Evolutionary conservation across 2,329 filamentous ascomycete species (phyloP), one percentile per base, ranked within the genome.

Genomic region (Aspergillus puulaauensis): DNA sequence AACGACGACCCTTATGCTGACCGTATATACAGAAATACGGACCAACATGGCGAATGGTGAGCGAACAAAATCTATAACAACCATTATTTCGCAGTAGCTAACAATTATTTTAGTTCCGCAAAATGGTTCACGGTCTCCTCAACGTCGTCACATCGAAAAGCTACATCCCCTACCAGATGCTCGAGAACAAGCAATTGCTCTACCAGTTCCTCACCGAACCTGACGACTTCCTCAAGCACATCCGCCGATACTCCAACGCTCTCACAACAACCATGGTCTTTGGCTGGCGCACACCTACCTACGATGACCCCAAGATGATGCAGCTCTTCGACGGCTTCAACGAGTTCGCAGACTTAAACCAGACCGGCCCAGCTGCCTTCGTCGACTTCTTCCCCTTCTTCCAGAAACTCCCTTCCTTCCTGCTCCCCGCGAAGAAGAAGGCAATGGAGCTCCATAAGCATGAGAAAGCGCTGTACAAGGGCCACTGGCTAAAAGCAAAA

Each of bases 121-220:
- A 73, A 48, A 69, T 72, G 62, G 63, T 77, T 3, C 81, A 83
- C 63, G 71, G 68, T 2, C 71, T 81, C 2, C 76, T 84, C 27
- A 82, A 83, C 60, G 67, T 80, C 52, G 77, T 71, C 0, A 73
- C 76, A 1, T 75, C 80, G 3, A 75, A 73, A 53, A 69, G 71
- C 8, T 86, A 86, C 57, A 75, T 84, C 2, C 76, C 80, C 2
- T 85, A 84, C 61, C 82, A 85, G 61, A 76, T 80, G 48, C 73
- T 85, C 3, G 83, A 86, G 65, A 82, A 80, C 67, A 82, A 80
- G 63, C 77, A 80, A 50, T 81, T 86, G 81, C 19, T 73, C 59
- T 59, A 72, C 45, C 78, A 80, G 6, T 68, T 86, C 17, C 62
- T 84, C 3, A 74, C 78, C 0, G 58, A 68, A 6, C 81, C 81